Conservation (phyloP, 441 rosid species). For the Gossypium trilobum region DNA sequence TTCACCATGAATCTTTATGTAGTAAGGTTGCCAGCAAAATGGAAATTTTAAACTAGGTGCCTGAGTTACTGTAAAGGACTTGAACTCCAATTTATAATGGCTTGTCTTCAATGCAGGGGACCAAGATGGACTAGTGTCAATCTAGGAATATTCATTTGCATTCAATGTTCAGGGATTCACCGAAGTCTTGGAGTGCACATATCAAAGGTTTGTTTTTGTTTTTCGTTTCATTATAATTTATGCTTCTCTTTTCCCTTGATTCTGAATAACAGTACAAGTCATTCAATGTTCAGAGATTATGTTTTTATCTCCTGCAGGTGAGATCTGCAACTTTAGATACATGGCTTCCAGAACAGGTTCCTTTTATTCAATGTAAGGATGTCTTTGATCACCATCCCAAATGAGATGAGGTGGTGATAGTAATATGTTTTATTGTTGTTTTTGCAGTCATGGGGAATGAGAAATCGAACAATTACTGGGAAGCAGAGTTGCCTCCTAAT, state of each 20-base stretch:
- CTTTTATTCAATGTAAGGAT: slow-evolving; percentile 33
- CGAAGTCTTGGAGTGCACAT: slow-evolving; percentile 75
- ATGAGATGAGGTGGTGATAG: slow-evolving; percentile 10
- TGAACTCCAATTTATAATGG: slow-evolving; percentile 10
- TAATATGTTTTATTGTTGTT: neutral
- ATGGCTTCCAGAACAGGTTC: slow-evolving; percentile 79
- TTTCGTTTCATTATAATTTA: slow-evolving; percentile 7
- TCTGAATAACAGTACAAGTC: neutral
- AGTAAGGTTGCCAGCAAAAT: neutral
- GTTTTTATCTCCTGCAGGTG: slow-evolving; percentile 34
- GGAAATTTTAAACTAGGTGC: neutral
- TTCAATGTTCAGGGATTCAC: slow-evolving; percentile 75
- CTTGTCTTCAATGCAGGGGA: slow-evolving; percentile 36
- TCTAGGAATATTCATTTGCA: slow-evolving; percentile 72
- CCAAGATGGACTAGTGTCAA: slow-evolving; percentile 81
- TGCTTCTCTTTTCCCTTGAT: neutral
- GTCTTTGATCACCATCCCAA: neutral
- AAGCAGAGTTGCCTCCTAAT: slow-evolving; percentile 63
- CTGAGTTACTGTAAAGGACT: neutral
- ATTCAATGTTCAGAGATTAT: slow-evolving; percentile 39
- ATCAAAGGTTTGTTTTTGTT: slow-evolving; percentile 44
- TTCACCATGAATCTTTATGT: neutral
- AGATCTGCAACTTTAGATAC: slow-evolving; percentile 76
- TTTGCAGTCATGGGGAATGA: slow-evolving; percentile 69
- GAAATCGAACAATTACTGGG: slow-evolving; percentile 64